Base-by-base conservation (phyloP, 139 green algal species). In the Edaphochlamys debaryana region DNA sequence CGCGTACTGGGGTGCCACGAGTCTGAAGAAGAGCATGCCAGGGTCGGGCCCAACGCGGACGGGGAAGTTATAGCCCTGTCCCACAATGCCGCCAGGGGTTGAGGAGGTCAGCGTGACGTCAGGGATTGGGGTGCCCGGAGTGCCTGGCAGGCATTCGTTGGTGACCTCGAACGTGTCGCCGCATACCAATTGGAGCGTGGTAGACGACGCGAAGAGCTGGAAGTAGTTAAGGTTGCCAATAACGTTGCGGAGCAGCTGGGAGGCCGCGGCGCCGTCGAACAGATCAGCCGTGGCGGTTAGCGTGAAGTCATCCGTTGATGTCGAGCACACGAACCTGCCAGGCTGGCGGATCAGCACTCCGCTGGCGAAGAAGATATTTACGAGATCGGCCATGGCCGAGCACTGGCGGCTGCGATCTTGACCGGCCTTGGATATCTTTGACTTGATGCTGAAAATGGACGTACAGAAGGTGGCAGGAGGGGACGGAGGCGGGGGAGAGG, bases 101-200 rank as follows among this genome's bases (percentile, higher is more conserved):
- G 74, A 40, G 0, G 69, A 4, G 37, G 1, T n/a, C 4, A 64
- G 0, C 0, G 32, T 63, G 20, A 71, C 19, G 40, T 27, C 11
- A 0, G 11, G 38, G 30, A 41, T 32, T 4, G 40, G 25, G 5
- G 52, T 38, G 3, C 20, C n/a, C n/a, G n/a, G n/a, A n/a, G n/a
- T n/a, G n/a, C n/a, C n/a, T n/a, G n/a, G n/a, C n/a, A n/a, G 40
- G 75, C 75, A 81, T 60, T 23, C 63, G n/a, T 60, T 30, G 15
- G 60, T 64, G 41, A 70, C 34, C 30, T 71, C 71, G 41, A 81
- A 64, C 60, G 45, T 64, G 40, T 81, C 75, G 32, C 75, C 75
- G 60, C 75, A 81, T 17, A 63, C 29, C 38, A 81, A 3, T 40
- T 29, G 23, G 30, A 81, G 30, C 1, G 4, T 40, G 38, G 1